Conservation (phyloP, 208 protist species). For the Leishmania tropica region DNA sequence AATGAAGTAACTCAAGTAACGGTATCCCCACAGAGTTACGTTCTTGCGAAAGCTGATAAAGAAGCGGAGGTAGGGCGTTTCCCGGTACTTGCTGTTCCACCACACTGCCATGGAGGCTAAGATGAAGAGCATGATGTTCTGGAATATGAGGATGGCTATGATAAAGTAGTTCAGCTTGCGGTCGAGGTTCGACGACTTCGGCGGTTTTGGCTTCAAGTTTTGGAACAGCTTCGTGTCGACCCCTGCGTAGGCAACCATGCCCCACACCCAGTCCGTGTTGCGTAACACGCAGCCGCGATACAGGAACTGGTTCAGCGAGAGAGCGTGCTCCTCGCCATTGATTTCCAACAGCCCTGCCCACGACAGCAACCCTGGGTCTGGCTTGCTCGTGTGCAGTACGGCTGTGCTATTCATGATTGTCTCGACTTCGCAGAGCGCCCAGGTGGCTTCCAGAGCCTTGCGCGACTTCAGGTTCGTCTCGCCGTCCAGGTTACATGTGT, state of each 20-base stretch:
- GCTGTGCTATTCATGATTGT: constrained; percentile 22
- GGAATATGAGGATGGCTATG: constrained; percentile 65
- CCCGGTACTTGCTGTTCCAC: constrained; percentile 56
- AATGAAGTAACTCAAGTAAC: constrained; percentile 92
- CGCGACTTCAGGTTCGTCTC: constrained; percentile 88
- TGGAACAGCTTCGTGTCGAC: constrained; percentile 92
- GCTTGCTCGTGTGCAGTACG: constrained; percentile 61
- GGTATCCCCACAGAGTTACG: constrained; percentile 57
- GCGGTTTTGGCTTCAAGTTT: constrained; percentile 84
- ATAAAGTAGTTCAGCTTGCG: constrained; percentile 89
- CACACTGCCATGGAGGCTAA: constrained; percentile 65
- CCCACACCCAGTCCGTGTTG: constrained; percentile 94
- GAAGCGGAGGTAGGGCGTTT: constrained; percentile 70
- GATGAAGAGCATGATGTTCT: constrained; percentile 77
- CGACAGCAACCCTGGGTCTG: constrained; percentile 73
- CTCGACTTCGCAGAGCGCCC: constrained; percentile 47
- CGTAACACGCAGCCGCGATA: constrained; percentile 90
- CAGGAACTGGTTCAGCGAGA: constrained; percentile 87
- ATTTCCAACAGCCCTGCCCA: constrained; percentile 75
- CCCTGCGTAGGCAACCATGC: constrained; percentile 93
- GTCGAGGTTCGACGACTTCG: constrained; percentile 92
- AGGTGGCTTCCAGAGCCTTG: constrained; percentile 74
- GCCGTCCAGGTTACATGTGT: constrained; percentile 93
- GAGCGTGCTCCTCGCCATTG: constrained; percentile 51
- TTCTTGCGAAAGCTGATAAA: constrained; percentile 53